Evolutionary conservation across 2,329 filamentous ascomycete genomes (phyloP).

Genomic region (Penicillium hordei): DNA sequence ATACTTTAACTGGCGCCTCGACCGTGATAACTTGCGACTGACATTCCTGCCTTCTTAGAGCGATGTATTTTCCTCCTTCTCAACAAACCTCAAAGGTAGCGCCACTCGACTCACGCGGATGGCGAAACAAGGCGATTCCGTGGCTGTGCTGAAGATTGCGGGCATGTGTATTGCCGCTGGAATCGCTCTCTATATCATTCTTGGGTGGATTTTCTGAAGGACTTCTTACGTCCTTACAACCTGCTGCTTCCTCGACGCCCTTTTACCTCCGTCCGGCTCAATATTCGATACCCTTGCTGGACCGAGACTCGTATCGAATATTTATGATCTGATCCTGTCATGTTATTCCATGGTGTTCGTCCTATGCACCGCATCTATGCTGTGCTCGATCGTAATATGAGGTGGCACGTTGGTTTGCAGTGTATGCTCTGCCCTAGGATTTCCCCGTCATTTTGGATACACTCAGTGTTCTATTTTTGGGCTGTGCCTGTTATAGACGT

Average conservation of each 20-base stretch:
- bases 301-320: slow-evolving; percentile 10
- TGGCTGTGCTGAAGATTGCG: slow-evolving; percentile 85
- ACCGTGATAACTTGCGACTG: neutral
- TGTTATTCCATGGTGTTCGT: neutral
- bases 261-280: neutral
- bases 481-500: neutral
- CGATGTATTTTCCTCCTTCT: slow-evolving; percentile 89
- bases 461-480: neutral
- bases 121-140: slow-evolving; percentile 85
- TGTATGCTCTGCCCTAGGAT: neutral
- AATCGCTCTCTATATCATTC: slow-evolving; percentile 72
- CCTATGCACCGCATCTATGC: neutral
- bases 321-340: neutral
- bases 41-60: slow-evolving; percentile 50
- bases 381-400: neutral
- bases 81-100: slow-evolving; percentile 77
- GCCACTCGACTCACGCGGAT: slow-evolving; percentile 81
- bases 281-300: slow-evolving; percentile 21
- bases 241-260: neutral
- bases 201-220: slow-evolving; percentile 59
- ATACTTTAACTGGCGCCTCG: no score
- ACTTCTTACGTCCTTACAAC: neutral
- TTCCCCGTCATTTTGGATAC: neutral
- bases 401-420: neutral
- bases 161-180: slow-evolving; percentile 75